Evolutionary conservation across 1,139 yeast genomes (phyloP).

Genomic region (Candida tetrigidarum): DNA sequence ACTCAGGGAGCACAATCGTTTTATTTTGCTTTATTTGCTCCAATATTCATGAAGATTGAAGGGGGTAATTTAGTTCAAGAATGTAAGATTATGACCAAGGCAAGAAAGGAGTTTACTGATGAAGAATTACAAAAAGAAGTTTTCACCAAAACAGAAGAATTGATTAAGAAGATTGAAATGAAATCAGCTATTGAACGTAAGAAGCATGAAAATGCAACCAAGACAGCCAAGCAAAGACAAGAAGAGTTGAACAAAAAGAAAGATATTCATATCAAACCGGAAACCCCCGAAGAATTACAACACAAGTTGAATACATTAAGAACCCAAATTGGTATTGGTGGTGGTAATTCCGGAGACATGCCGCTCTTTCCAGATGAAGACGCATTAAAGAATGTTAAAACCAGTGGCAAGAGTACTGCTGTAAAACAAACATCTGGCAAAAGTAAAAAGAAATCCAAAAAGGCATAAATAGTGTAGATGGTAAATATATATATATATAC

Average conservation of each 20-base stretch:
- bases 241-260: slow-evolving; percentile 24
- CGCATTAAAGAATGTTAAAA: slow-evolving; percentile 9
- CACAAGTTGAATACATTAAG: slow-evolving; percentile 35
- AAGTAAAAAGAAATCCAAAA: slow-evolving; percentile 6
- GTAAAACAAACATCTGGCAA: neutral
- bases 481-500: too few species aligned
- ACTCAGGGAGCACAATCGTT: slow-evolving; percentile 81
- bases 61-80: slow-evolving; percentile 79
- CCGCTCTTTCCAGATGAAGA: slow-evolving; percentile 32
- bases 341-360: slow-evolving; percentile 20
- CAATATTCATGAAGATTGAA: slow-evolving; percentile 58
- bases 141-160: slow-evolving; percentile 62
- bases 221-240: slow-evolving; percentile 24
- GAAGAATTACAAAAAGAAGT: slow-evolving; percentile 61
- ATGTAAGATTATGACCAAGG: slow-evolving; percentile 61
- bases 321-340: slow-evolving; percentile 27
- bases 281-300: slow-evolving; percentile 38
- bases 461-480: neutral
- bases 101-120: slow-evolving; percentile 68
- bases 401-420: neutral
- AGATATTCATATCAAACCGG: slow-evolving; percentile 37
- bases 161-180: slow-evolving; percentile 66
- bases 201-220: slow-evolving; percentile 27
- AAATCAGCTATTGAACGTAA: slow-evolving; percentile 70
- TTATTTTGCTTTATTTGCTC: slow-evolving; percentile 71